These are phyloP conservation scores for Chytriomyces sp. DNA, from an alignment of 192 early-diverging fungal species.

Conservation along the genomic window DNA sequence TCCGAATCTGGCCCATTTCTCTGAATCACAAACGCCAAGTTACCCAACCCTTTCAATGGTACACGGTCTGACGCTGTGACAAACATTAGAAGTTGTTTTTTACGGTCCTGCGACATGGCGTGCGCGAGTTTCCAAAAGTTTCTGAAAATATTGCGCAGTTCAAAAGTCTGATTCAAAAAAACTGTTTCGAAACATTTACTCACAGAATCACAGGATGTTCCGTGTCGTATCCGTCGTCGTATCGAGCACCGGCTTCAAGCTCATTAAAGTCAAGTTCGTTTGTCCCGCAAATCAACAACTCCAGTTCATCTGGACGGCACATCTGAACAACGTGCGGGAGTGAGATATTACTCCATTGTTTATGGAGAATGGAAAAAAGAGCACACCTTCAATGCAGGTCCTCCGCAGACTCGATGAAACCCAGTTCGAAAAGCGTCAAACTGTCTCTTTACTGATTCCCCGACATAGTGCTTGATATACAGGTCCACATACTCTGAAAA, in stretches of 20 bases:
- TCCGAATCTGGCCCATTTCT: constrained; percentile 90
- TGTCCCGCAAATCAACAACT: constrained; percentile 74
- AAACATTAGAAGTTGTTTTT: constrained; percentile 80
- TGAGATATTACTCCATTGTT: constrained; percentile 22
- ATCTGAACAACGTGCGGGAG: constrained; percentile 33
- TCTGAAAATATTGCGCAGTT: constrained; percentile 31
- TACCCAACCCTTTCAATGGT: constrained; percentile 78
- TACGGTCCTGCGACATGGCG: constrained; percentile 62
- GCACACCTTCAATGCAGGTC: constrained; percentile 53
- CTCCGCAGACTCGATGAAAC: constrained; percentile 59
- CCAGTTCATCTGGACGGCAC: constrained; percentile 74
- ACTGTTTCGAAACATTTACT: not conserved
- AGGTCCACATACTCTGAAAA: constrained; percentile 52
- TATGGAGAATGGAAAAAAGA: constrained; percentile 25
- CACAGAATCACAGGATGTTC: constrained; percentile 70
- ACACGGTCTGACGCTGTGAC: constrained; percentile 92
- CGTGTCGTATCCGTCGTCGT: constrained; percentile 83
- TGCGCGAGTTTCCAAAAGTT: constrained; percentile 83
- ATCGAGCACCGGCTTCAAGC: constrained; percentile 72
- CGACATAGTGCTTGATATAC: constrained; percentile 56
- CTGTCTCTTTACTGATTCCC: constrained; percentile 45
- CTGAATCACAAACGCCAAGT: constrained; percentile 90
- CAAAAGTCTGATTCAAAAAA: not conserved
- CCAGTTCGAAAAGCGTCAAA: constrained; percentile 58
- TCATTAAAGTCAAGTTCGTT: constrained; percentile 67